Evolutionary conservation across 306 rosid species (phyloP).

Genomic region (Ziziphus jujuba): DNA sequence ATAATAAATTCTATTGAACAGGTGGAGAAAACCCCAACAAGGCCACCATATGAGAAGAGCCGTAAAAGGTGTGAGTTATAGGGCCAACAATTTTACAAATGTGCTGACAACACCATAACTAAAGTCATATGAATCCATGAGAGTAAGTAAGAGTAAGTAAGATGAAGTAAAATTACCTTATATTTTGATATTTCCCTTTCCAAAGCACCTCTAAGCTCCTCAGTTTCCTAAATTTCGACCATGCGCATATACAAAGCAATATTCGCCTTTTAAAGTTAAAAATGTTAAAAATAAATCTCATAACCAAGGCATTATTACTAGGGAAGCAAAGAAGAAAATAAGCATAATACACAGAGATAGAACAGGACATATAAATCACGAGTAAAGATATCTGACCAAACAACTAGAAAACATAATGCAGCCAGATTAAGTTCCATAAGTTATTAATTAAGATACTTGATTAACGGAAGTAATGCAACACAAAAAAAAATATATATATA

Average conservation of each 20-base stretch:
- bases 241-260: constrained; percentile 20
- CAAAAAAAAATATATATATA: too few relatives aligned
- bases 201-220: constrained; percentile 74
- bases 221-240: constrained; percentile 71
- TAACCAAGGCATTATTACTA: background rate
- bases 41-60: background rate
- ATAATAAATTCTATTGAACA: background rate
- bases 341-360: too few relatives aligned
- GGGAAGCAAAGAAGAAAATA: background rate
- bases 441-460: too few relatives aligned
- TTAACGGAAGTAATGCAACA: too few relatives aligned
- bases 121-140: constrained; percentile 3
- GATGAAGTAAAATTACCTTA: constrained; percentile 49
- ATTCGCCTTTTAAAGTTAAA: background rate
- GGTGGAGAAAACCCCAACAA: background rate
- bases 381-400: too few relatives aligned
- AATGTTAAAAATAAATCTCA: background rate
- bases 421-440: too few relatives aligned
- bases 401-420: too few relatives aligned
- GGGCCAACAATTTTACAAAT: background rate
- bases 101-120: background rate
- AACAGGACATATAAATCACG: too few relatives aligned
- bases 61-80: background rate
- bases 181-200: constrained; percentile 68
- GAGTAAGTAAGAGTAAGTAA: constrained; percentile 18